Conservation (phyloP, 2,329 filamentous ascomycete genomes). For the Fusarium austroafricanum region DNA sequence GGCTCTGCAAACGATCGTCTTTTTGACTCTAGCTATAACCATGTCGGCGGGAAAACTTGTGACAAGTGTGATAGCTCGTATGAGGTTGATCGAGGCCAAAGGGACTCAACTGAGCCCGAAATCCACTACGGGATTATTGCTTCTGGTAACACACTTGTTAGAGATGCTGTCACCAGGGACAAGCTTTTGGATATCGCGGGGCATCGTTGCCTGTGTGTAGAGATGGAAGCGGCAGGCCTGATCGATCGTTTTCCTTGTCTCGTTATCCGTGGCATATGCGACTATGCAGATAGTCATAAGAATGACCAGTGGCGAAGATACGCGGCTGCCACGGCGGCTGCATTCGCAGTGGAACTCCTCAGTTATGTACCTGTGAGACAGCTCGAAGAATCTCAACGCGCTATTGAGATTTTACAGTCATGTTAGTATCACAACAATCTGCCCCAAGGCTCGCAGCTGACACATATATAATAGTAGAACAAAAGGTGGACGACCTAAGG, state of each 20-base stretch:
- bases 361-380: conserved; percentile 47
- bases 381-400: conserved; percentile 71
- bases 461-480: fast-evolving
- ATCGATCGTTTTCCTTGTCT: neutral
- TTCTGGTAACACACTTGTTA: conserved; percentile 34
- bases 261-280: neutral
- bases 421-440: neutral
- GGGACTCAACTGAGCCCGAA: conserved; percentile 1
- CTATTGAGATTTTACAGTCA: conserved; percentile 49
- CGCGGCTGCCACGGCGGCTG: neutral
- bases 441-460: too few species aligned
- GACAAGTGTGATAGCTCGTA: neutral
- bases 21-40: conserved; percentile 12
- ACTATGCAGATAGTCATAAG: neutral
- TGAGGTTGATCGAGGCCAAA: neutral
- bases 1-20: conserved; percentile 29
- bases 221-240: conserved; percentile 1
- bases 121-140: conserved; percentile 44
- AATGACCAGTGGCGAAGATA: neutral
- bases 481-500: neutral
- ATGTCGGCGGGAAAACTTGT: conserved; percentile 16
- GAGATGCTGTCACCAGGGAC: neutral
- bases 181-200: neutral
- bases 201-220: neutral
- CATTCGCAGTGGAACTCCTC: neutral